A percentile compares a stretch with the other conserved stretches of the same genome.
Evolutionary conservation across 2,329 filamentous ascomycete species (phyloP).

Genomic region (Fusarium albidum): DNA sequence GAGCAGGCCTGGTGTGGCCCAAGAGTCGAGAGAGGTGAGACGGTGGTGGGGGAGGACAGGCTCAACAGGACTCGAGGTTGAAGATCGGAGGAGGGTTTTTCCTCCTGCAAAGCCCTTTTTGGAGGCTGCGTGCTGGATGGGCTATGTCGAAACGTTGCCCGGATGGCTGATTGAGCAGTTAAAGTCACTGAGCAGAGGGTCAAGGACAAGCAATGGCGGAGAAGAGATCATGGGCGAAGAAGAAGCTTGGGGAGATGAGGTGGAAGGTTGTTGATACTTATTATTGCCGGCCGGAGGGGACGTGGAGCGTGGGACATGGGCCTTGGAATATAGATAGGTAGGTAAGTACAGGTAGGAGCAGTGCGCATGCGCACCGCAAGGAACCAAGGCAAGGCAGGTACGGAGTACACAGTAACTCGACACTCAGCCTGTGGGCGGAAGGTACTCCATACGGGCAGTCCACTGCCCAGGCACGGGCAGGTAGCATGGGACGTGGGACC

Average conservation of each 20-base stretch:
- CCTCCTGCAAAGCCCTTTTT: constrained; percentile 8
- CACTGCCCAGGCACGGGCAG: constrained; percentile 20
- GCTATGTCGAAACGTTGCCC: not conserved
- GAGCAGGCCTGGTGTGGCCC: constrained; percentile 11
- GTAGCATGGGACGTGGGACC: constrained; percentile 34
- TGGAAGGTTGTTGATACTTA: constrained; percentile 44
- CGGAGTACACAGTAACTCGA: not conserved
- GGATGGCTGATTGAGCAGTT: not conserved
- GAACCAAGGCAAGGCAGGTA: constrained; percentile 5
- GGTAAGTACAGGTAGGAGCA: constrained; percentile 1
- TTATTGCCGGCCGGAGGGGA: constrained; percentile 40
- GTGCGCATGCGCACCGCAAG: constrained; percentile 7
- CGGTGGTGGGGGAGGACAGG: constrained; percentile 25
- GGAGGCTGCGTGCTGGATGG: constrained; percentile 5
- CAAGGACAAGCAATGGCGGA: constrained; percentile 13
- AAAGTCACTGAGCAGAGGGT: constrained; percentile 6
- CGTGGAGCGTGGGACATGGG: constrained; percentile 34
- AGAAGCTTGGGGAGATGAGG: constrained; percentile 36
- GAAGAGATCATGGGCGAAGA: constrained; percentile 32
- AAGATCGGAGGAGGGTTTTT: constrained; percentile 29
- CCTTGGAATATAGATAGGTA: constrained; percentile 27
- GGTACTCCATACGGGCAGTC: constrained; percentile 5
- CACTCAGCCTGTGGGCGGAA: no score
- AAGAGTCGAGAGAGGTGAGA: constrained; percentile 13
- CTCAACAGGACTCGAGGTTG: constrained; percentile 24